Evolutionary conservation across 345 rosid genomes (phyloP).

Genomic region (Arabidopsis suecica): DNA sequence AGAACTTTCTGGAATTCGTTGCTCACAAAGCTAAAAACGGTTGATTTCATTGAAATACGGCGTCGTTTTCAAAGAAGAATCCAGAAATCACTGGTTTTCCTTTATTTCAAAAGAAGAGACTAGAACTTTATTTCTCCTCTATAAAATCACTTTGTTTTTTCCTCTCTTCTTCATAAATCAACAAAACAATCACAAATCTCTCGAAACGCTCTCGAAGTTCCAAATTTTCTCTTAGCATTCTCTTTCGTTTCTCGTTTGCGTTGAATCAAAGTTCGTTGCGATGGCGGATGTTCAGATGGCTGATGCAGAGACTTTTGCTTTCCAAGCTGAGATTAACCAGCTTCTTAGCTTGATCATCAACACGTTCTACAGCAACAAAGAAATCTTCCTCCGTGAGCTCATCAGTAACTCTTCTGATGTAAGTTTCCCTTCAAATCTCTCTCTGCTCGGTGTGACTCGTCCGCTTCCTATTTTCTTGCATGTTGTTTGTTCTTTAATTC

Average conservation of each 20-base stretch:
- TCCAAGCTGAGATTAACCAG: conserved; percentile 95
- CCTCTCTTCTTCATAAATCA: neutral
- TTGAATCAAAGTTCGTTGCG: neutral
- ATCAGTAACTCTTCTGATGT: conserved; percentile 50
- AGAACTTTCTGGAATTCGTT: conserved; percentile 24
- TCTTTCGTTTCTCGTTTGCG: neutral
- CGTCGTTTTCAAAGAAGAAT: conserved; percentile 56
- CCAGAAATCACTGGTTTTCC: conserved; percentile 47
- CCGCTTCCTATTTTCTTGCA: neutral
- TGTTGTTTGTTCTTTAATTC: neutral
- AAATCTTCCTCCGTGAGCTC: conserved; percentile 58
- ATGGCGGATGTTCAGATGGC: conserved; percentile 84
- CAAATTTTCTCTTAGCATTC: neutral
- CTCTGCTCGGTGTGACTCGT: neutral
- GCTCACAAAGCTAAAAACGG: neutral
- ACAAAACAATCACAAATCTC: neutral
- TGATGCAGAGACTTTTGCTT: conserved; percentile 88
- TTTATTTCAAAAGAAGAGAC: conserved; percentile 51
- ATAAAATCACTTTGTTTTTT: conserved; percentile 30
- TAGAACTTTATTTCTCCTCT: conserved; percentile 45
- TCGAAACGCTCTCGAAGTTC: conserved; percentile 8
- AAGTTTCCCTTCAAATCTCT: neutral
- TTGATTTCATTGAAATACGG: conserved; percentile 32
- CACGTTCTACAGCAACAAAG: conserved; percentile 93
- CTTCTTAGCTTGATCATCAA: conserved; percentile 84